Evolutionary conservation across 2,329 filamentous ascomycete species (phyloP), one percentile per base, ranked within the genome.

Genomic region (Arachnopeziza araneosa): DNA sequence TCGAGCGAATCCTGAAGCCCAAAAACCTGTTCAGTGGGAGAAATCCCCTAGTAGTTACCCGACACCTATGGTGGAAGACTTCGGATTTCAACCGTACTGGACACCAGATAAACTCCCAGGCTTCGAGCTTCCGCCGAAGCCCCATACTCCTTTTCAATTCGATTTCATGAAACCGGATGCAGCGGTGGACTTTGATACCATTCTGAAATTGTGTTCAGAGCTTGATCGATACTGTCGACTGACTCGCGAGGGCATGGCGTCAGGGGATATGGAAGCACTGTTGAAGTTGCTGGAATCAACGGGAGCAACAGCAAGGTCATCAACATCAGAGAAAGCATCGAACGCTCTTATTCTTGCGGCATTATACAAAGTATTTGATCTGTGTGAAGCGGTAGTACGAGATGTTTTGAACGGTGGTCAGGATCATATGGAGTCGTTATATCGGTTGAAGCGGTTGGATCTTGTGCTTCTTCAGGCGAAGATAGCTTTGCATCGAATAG

Each of bases 321-420:
- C 52, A 8, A 44, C 48, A 21, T 32, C 57, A 52, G 57, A 59
- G 52, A 59, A 52, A 26, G 57, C 57, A 24, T 55, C 57, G 14
- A 55, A 19, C 24, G 57, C 57, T 2, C 24, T 59, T 36, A 50
- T 59, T 1, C 48, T 59, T 14, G 57, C 57, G 2, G 50, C 49
- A 2, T 24, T 59, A 50, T 59, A 59, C 44, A 59, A 59, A 24
- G 53, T 55, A 4, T 55, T 59, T 19, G 57, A 59, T 30, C 6
- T 59, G 6, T 59, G 57, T 23, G 57, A 59, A 32, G 32, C 23
- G 14, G 10, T 59, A 2, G 48, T 59, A 32, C 36, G 52, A 44
- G 36, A 59, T 24, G 26, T 55, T 48, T 24, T 50, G 23, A 52
- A 59, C 30, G 48, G 44, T 23, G 12, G n/a, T 24, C 50, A 44